Evolutionary conservation across 768 basidiomycete genomes (phyloP), one percentile per base, ranked within the genome.

Genomic region (Russula ochroleuca): DNA sequence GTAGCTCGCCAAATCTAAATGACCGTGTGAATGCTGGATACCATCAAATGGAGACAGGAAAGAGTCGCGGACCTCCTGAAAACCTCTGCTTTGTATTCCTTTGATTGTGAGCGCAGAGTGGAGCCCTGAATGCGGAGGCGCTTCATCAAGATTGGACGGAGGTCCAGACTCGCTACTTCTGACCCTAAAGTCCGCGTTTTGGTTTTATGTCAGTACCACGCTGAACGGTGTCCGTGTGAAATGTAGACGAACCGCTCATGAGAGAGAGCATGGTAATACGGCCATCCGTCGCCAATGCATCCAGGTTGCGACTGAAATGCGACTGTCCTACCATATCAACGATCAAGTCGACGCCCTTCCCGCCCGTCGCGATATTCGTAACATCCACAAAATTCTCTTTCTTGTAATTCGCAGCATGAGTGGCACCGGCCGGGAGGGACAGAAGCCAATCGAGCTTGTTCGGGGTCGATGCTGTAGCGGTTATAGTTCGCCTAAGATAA

Each of bases 121-220:
- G 92, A 91, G 23, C 94, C 94, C 74, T 93, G 87, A 56, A 98
- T 87, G 28, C 86, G 85, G 56, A 97, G 83, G 19, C 94, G 85
- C 76, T 95, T 98, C 74, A 79, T 85, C 62, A 96, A 77, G 59
- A 97, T 82, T 11, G 85, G 86, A 6, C 69, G 69, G 51, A 97
- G 76, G 72, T 87, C 80, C 62, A 85, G 75, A 15, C 75, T 75
- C 15, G 80, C 72, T 17, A 86, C 79, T 19, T 78, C 75, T 35
- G 73, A 70, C 49, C 88, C 88, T 89, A 70, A 25, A 59, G 61
- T 31, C 67, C 54, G 53, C 54, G 48, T 41, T 64, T 64, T 35
- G 35, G 10, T 3, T 35, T 8, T 10, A 5, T 8, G 35, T 35
- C 45, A 57, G 69, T 65, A 71, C 69, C 61, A 67, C 5, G 19